phyloP scores from a whole-genome alignment of 345 rosid genomes.

The Eucalyptus tenuipes region DNA sequence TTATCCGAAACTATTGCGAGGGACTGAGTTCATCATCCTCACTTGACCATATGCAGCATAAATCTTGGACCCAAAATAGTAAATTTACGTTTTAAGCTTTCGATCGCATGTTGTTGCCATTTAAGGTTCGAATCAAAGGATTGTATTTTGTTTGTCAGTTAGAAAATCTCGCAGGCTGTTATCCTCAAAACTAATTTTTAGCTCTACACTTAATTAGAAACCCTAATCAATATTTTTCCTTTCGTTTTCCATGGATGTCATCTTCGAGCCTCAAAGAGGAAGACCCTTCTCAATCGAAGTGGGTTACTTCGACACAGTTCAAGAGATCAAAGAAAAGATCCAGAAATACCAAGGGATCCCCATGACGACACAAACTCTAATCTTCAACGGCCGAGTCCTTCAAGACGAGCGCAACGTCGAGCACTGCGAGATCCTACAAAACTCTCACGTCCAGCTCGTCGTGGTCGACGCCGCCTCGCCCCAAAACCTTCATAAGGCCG shows the following conservation, averaged over 20 bases:
- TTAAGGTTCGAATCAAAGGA: background rate
- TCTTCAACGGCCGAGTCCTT: constrained; percentile 53
- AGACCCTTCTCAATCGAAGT: constrained; percentile 59
- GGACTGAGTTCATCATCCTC: background rate
- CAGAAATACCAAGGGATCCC: constrained; percentile 58
- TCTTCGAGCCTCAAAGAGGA: constrained; percentile 45
- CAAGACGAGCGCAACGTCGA: constrained; percentile 51
- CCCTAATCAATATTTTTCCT: background rate
- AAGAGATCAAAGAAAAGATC: constrained; percentile 67
- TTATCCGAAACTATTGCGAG: background rate
- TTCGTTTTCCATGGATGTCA: constrained; percentile 35
- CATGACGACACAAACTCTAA: constrained; percentile 35
- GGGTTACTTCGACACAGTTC: constrained; percentile 62
- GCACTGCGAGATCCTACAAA: constrained; percentile 39
- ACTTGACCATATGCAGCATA: background rate
- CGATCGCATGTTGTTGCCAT: background rate
- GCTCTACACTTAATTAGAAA: background rate
- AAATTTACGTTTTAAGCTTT: background rate
- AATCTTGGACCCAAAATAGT: background rate
- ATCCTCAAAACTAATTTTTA: background rate
- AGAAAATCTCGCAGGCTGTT: background rate
- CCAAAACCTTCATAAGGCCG: constrained; percentile 4
- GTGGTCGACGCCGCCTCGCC: constrained; percentile 7
- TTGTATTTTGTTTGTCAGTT: background rate
- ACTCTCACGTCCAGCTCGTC: constrained; percentile 48